phyloP scores from a whole-genome alignment of 2,329 filamentous ascomycete species.

The Colletotrichum cuscutae region DNA sequence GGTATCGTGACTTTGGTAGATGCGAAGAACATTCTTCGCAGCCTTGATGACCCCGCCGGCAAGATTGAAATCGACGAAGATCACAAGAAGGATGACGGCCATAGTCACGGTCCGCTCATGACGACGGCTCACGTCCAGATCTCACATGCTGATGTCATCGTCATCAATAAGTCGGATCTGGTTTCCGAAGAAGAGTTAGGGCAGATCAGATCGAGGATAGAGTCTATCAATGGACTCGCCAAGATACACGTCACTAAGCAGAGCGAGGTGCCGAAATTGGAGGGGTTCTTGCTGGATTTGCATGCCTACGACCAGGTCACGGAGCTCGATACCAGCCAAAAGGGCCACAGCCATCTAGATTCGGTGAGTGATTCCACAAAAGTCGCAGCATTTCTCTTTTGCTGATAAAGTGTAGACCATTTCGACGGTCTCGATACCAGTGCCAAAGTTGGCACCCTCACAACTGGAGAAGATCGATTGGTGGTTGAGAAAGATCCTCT shows the following conservation, averaged over 20 bases:
- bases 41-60: constrained; percentile 77
- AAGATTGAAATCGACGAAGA: constrained; percentile 56
- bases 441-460: constrained; percentile 66
- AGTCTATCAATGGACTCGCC: constrained; percentile 89
- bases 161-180: constrained; percentile 93
- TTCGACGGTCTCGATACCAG: constrained; percentile 79
- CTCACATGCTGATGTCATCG: constrained; percentile 93
- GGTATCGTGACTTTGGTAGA: constrained; percentile 97
- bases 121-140: constrained; percentile 97
- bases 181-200: constrained; percentile 77
- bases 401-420: constrained; percentile 70
- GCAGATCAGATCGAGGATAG: constrained; percentile 76
- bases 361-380: constrained; percentile 65
- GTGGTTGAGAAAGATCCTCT: constrained; percentile 86
- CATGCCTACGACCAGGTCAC: constrained; percentile 91
- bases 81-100: constrained; percentile 47
- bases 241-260: constrained; percentile 85
- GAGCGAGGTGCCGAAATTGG: constrained; percentile 82
- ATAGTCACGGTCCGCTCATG: constrained; percentile 73
- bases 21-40: constrained; percentile 88
- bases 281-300: constrained; percentile 87
- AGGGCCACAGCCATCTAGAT: constrained; percentile 92
- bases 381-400: constrained; percentile 15
- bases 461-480: constrained; percentile 76
- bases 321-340: constrained; percentile 74